Conservation (phyloP, 2,329 filamentous ascomycete species). For the Aspergillus tubingensis region DNA sequence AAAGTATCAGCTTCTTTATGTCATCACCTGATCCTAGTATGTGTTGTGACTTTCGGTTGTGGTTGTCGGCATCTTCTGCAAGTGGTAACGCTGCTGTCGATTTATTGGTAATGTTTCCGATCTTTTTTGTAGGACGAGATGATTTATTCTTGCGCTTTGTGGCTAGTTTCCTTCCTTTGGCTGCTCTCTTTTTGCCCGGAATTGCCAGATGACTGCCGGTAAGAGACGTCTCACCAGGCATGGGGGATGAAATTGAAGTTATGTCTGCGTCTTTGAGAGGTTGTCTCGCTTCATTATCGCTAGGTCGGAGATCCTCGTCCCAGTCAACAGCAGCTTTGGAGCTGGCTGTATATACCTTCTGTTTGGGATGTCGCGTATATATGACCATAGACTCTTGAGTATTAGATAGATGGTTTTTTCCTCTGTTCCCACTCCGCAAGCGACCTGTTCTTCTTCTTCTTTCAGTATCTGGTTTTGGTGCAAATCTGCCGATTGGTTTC, state of each 20-base stretch:
- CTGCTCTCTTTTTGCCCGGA: background rate
- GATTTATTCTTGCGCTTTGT: background rate
- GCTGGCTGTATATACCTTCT: constrained; percentile 20
- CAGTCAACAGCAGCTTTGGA: constrained; percentile 28
- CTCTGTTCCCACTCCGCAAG: background rate
- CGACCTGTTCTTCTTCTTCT: background rate
- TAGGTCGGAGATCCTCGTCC: constrained; percentile 35
- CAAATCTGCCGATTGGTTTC: background rate
- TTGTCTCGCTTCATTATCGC: constrained; percentile 17
- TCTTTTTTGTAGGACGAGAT: background rate
- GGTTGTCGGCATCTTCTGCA: background rate
- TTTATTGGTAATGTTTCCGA: background rate
- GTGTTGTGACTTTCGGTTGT: background rate
- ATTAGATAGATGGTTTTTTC: constrained; percentile 7
- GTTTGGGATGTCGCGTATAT: constrained; percentile 16
- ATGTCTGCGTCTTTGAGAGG: constrained; percentile 6
- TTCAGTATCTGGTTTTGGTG: background rate
- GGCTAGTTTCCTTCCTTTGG: background rate
- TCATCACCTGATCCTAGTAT: background rate
- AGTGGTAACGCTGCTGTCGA: too few species aligned
- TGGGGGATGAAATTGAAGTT: constrained; percentile 21
- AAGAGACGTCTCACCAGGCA: constrained; percentile 1
- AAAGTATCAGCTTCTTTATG: background rate
- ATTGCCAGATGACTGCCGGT: background rate
- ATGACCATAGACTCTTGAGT: constrained; percentile 23